Evolutionary conservation across 495 filamentous ascomycete species (phyloP), one percentile per base, ranked within the genome.

Genomic region (Penicillium canescens): DNA sequence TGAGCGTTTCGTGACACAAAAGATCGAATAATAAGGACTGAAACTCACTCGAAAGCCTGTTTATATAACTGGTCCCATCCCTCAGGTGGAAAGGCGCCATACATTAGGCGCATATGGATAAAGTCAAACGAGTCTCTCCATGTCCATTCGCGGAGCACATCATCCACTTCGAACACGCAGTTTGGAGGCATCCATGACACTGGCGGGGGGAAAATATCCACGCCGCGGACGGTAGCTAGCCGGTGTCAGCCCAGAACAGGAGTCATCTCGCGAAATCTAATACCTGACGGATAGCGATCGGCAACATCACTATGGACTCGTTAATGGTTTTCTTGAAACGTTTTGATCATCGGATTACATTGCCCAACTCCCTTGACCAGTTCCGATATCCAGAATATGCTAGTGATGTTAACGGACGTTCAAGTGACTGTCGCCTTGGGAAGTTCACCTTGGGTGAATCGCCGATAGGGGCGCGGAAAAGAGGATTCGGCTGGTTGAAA

Each of bases 361-460:
- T 18, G 18, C 18, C 18, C 18, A 18, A 18, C 18, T 18, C 1
- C 18, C 18, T 18, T 18, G 28, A 3, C 57, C 57, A 26, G 57
- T 60, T 39, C 57, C 57, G 41, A 60, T 56, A 13, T 60, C 60
- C 16, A 63, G 36, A 48, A 63, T 63, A 38, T 60, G 36, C 60
- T 63, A 35, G 55, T 42, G 6, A 3, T 2, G 18, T 51, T 41
- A 56, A 46, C 35, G 23, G 24, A 41, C 16, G 18, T 46, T 36
- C 16, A 41, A 40, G 24, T 18, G 10, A 51, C 12, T 6, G 39
- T 21, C n/a, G 16, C 26, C 35, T 44, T 9, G 12, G 35, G 28
- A 33, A 13, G 40, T 16, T 31, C 16, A 62, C 59, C 59, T 59
- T 52, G 7, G 59, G 59, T 14, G 55, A 42, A 14, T 55, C 31